A percentile compares a stretch with the other conserved stretches of the same genome.
Evolutionary conservation across 495 filamentous ascomycete species (phyloP).

Genomic region (Penicillium nucicola): DNA sequence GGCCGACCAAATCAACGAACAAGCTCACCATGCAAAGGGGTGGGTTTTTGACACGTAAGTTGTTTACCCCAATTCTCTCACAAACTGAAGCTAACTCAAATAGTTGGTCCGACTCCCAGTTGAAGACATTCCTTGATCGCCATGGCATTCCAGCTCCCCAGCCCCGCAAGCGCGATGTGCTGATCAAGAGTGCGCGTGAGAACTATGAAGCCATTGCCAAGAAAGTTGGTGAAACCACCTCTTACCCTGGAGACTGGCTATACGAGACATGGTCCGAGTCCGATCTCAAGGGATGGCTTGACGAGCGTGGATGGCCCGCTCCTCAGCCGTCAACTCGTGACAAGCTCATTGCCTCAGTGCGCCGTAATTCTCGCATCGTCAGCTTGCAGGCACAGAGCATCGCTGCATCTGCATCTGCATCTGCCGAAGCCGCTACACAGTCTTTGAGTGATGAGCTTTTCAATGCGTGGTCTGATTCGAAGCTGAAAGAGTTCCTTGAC

Average conservation of each 20-base stretch:
- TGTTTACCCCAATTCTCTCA: background rate
- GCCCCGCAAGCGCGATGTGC: constrained; percentile 78
- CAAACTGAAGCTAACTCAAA: constrained; percentile 16
- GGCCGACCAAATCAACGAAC: constrained; percentile 66
- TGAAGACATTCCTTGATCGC: constrained; percentile 90
- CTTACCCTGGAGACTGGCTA: constrained; percentile 95
- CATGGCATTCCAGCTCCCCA: constrained; percentile 78
- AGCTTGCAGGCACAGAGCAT: constrained; percentile 61
- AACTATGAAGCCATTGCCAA: constrained; percentile 80
- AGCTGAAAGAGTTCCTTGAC: constrained; percentile 75
- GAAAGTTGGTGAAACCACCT: constrained; percentile 74
- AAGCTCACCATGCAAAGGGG: constrained; percentile 70
- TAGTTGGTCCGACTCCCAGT: constrained; percentile 78
- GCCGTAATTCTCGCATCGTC: constrained; percentile 83
- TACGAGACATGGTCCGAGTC: constrained; percentile 84
- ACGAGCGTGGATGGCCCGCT: constrained; percentile 81
- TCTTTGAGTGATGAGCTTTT: constrained; percentile 79
- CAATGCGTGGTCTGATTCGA: constrained; percentile 81
- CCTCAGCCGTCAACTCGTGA: constrained; percentile 86
- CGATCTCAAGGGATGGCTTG: constrained; percentile 78
- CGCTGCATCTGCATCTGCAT: constrained; percentile 58
- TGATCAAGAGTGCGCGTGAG: constrained; percentile 72
- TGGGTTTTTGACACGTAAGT: constrained; percentile 94
- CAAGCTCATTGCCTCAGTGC: constrained; percentile 81
- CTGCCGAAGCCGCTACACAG: constrained; percentile 64